These are phyloP conservation scores for Boletus patriciae DNA, from an alignment of 768 basidiomycete genomes.

Conservation along the genomic window DNA sequence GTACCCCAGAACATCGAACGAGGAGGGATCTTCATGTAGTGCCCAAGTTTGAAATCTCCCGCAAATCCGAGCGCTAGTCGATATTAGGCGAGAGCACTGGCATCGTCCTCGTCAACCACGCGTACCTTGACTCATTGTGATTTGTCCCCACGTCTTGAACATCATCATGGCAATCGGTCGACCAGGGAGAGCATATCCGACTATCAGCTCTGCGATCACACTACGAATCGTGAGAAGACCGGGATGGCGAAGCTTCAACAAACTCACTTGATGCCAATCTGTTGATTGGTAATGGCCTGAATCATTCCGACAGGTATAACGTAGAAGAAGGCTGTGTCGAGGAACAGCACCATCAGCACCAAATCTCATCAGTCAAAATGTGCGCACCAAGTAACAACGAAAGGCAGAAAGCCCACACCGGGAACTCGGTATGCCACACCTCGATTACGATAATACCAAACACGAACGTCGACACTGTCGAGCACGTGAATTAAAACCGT, in stretches of 20 bases:
- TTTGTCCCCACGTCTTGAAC: slow-evolving; percentile 73
- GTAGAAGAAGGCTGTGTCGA: slow-evolving; percentile 49
- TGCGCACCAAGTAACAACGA: slow-evolving; percentile 27
- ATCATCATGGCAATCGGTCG: slow-evolving; percentile 79
- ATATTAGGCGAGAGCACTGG: not conserved
- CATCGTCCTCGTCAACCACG: not conserved
- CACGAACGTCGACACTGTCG: slow-evolving; percentile 47
- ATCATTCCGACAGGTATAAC: slow-evolving; percentile 76
- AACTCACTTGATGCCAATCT: slow-evolving; percentile 53
- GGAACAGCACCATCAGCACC: not conserved
- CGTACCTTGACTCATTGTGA: slow-evolving; percentile 51
- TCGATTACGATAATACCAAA: slow-evolving; percentile 61
- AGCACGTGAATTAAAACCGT: not conserved
- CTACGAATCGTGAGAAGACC: slow-evolving; percentile 11
- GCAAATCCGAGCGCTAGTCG: slow-evolving; percentile 57
- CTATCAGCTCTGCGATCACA: slow-evolving; percentile 73
- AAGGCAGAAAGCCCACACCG: slow-evolving; percentile 44
- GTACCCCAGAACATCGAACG: slow-evolving; percentile 62
- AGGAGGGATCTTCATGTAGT: slow-evolving; percentile 71
- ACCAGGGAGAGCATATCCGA: slow-evolving; percentile 57
- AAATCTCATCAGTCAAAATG: slow-evolving; percentile 8
- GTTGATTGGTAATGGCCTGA: slow-evolving; percentile 78
- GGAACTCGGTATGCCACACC: slow-evolving; percentile 55
- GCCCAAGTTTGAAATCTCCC: slow-evolving; percentile 74
- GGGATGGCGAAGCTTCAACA: too few species aligned